Evolutionary conservation across 805 yeast species (phyloP), one percentile per base, ranked within the genome.

Genomic region (Saccharomycopsis capsularis): DNA sequence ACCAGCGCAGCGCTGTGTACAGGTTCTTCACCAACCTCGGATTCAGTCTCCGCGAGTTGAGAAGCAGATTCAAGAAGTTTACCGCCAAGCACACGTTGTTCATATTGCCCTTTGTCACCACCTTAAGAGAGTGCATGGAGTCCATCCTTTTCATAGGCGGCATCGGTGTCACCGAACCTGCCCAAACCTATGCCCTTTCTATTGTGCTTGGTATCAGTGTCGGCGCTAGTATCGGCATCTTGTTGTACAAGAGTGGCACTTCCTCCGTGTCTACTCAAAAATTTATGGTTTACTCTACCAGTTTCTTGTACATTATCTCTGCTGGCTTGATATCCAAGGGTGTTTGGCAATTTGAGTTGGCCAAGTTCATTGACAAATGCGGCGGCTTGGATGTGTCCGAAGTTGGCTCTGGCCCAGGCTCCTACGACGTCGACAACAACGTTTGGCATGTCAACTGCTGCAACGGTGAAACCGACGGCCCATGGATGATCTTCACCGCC

Each of bases 381-480:
- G 77, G 74, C 48, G 96, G 96, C 1, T 78, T 79, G 59, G 97
- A 89, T 58, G 84, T 87, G 61, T 75, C 86, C 38, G 97, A 89
- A 65, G 77, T 82, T 1, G 97, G 97, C 1, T 82, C 83, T 36
- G 97, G 97, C 0, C 96, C 96, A 0, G 97, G 97, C 0, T 84
- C 95, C 0, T 89, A 89, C 60, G 95, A 89, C 59, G 81, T 89
- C 21, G 56, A 75, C 19, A 76, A 73, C 42, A 80, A 93, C 4
- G 81, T 89, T 2, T 89, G 97, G 97, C 97, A 89, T 63, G 95
- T 89, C 23, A 87, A 89, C 65, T 88, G 96, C 64, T 89, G 97
- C 67, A 88, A 88, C 63, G 95, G 95, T 22, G 83, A 85, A 56
- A 84, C 76, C n/a, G 96, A 89, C 60, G 95, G 95, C 3, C 79